These are phyloP conservation scores for Wickerhamomyces sp. DNA, from an alignment of 1,139 yeast species.

Conservation along the genomic window DNA sequence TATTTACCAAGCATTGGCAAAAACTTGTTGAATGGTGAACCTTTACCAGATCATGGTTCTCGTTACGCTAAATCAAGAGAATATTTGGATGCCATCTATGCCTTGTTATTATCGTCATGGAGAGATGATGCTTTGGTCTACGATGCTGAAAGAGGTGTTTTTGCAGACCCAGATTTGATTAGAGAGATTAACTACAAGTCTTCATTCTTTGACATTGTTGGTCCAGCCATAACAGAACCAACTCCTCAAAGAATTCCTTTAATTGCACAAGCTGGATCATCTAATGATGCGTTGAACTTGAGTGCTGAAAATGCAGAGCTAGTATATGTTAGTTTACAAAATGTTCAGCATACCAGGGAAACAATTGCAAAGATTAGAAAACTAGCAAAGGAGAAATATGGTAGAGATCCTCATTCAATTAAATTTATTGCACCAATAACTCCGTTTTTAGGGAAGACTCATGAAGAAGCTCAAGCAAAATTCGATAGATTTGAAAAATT, in stretches of 20 bases:
- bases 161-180: conserved; percentile 32
- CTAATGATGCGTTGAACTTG: conserved; percentile 36
- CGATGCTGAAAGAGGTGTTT: conserved; percentile 28
- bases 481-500: conserved; percentile 23
- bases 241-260: conserved; percentile 41
- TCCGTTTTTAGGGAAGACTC: conserved; percentile 32
- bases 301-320: conserved; percentile 42
- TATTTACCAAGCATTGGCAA: conserved; percentile 38
- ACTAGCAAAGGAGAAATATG: conserved; percentile 23
- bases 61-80: conserved; percentile 36
- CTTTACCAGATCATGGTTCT: conserved; percentile 35
- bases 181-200: conserved; percentile 35
- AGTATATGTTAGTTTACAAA: conserved; percentile 31
- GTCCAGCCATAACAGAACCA: conserved; percentile 34
- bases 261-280: conserved; percentile 42
- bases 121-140: conserved; percentile 35
- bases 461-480: conserved; percentile 34
- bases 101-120: conserved; percentile 36
- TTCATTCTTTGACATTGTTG: conserved; percentile 34
- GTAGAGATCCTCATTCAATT: conserved; percentile 25
- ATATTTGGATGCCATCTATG: conserved; percentile 33
- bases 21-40: conserved; percentile 33
- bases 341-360: conserved; percentile 27
- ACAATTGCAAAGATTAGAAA: conserved; percentile 29
- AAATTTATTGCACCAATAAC: conserved; percentile 16